Base-by-base conservation (phyloP, 176 grass and related monocot genomes). In the Miscanthus lutarioriparius region DNA sequence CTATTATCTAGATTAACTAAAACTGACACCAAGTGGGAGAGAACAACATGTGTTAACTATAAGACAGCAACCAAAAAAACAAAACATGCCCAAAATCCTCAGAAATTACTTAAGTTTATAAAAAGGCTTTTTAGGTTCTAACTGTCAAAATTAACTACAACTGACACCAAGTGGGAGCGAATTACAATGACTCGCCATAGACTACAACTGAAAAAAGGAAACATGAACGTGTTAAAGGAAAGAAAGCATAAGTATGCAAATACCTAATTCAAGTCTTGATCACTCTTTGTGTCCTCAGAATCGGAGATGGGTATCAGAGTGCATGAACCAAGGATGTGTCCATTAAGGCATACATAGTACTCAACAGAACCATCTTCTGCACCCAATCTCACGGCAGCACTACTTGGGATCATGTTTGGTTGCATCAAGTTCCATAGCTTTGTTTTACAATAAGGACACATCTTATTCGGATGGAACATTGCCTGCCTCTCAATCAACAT, bases 261-360 rank as follows among this genome's bases (percentile, higher is more conserved):
- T 80, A 96, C 82, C 88, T 91, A 36, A 72, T 19, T 39, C 54
- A 82, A 90, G 83, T 81, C 65, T 48, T 41, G 54, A 85, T 76
- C 73, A 88, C 77, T 96, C 79, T 82, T 87, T 79, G 93, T 79
- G 36, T 75, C 88, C 83, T 93, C 91, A 19, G 91, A 92, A 33
- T 96, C 94, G 5, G 91, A 91, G 45, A 91, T 26, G 38, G 94
- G 94, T 74, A 89, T 81, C 2, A 96, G 72, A 83, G 91, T 87
- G 83, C 91, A 96, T 41, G 86, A 39, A 40, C 93, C 93, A 82
- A 92, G 62, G 67, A 96, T 85, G 79, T 96, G 94, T 7, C 94
- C 94, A 38, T 96, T 96, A 77, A 96, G 90, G 56, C 94, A 96
- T 77, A 91, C 75, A 91, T 88, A 96, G 64, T 82, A 96, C 73